Base-by-base conservation (phyloP, 495 filamentous ascomycete species). In the Oidiodendron maius region DNA sequence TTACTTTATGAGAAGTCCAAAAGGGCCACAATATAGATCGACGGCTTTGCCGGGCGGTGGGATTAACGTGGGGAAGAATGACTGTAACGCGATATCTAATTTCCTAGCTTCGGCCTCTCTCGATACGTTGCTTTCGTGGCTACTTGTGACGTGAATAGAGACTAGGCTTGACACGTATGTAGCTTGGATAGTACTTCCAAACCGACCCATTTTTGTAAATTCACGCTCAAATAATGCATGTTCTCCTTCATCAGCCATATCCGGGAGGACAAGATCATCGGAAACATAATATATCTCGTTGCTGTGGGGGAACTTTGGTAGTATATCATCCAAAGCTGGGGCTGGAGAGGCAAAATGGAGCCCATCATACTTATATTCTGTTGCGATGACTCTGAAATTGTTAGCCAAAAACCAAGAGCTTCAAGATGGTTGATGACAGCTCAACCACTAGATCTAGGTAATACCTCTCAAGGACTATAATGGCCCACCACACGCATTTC, bases 381-480 rank as follows among this genome's bases (percentile, higher is more conserved):
- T 20, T 15, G 40, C 45, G 15, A 50, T 34, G 15, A 58, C 21
- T 24, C 55, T 57, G 16, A 11, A 6, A 23, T 5, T 9, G 22
- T 32, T 4, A n/a, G 12, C 16, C 40, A 40, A 36, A 3, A 2
- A 5, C 24, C 11, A 11, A 34, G 25, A 18, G 28, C 18, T 22
- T 18, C 16, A 4, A 13, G 32, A 28, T 30, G 13, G 8, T n/a
- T 12, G n/a, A 30, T 30, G 4, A 44, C 5, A 8, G n/a, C 9
- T 13, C 43, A 39, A n/a, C n/a, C n/a, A n/a, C n/a, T n/a, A n/a
- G n/a, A n/a, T n/a, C 10, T n/a, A n/a, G 10, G 9, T 41, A 40
- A 11, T 44, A 54, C 55, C 55, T 42, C 50, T 58, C 55, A 22
- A 54, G 36, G 8, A 58, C 45, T 9, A 54, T 35, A 26, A 53